Evolutionary conservation across 768 basidiomycete genomes (phyloP), one percentile per base, ranked within the genome.

Genomic region (Kwoniella heveanensis): DNA sequence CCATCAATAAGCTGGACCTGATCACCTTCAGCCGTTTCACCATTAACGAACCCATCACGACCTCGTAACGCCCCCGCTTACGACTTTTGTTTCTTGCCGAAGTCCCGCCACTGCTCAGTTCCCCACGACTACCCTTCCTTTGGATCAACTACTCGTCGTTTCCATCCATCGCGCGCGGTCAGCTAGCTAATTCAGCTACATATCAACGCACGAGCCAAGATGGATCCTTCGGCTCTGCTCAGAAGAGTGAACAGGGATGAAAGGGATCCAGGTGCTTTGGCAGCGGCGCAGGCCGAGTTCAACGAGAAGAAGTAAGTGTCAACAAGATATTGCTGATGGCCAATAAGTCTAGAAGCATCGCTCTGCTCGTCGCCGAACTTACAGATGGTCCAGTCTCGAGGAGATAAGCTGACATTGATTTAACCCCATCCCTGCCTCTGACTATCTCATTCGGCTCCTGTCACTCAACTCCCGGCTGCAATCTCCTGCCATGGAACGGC

Each of bases 281-380:
- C 92, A 22, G 92, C 91, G 21, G 86, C 88, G n/a, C 91, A 93
- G 77, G 91, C 92, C 10, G 92, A 94, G 80, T 95, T 93, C 81
- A 94, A 92, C 78, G 92, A 92, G 84, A 96, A 94, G 88, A 91
- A 88, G 83, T 95, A 55, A 52, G 75, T 68, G n/a, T 27, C 36
- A 60, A 44, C 39, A 44, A 44, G 7, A 36, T 36, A 13, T 36
- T 6, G 6, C 6, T 36, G 32, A 36, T 36, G n/a, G n/a, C n/a
- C n/a, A n/a, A n/a, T n/a, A n/a, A n/a, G n/a, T 32, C 32, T 24
- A 13, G 36, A 24, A 22, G 22, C 57, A 10, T 59, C 7, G 17
- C 26, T 0, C 12, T 17, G 7, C 2, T 24, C 15, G 29, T 50
- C 7, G 10, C 47, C 25, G 26, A 29, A 51, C n/a, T n/a, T n/a